Percentiles rank a stretch among this genome's conserved stretches.
These are phyloP conservation scores for Lathyrus sativus DNA, from an alignment of 306 rosid genomes.

Conservation along the genomic window DNA sequence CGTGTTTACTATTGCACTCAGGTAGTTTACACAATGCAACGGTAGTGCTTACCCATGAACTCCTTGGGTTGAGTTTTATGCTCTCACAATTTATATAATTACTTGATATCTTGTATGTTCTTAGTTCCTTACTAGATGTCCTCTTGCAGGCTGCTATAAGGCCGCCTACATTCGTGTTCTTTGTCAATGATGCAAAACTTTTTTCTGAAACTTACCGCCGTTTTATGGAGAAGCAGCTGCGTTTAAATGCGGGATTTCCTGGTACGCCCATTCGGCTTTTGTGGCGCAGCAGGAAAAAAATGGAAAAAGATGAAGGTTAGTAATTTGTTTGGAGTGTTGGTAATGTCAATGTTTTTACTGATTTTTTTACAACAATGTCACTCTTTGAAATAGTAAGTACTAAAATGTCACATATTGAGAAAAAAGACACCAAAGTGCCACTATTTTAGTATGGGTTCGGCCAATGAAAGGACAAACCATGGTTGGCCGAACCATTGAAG, in stretches of 20 bases:
- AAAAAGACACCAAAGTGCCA: too few species aligned
- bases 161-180: slow-evolving; percentile 95
- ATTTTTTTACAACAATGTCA: too few species aligned
- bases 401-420: too few species aligned
- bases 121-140: slow-evolving; percentile 16
- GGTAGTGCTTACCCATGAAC: slow-evolving; percentile 9
- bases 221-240: slow-evolving; percentile 91
- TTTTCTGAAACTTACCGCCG: slow-evolving; percentile 85
- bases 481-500: too few species aligned
- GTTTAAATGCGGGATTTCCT: slow-evolving; percentile 80
- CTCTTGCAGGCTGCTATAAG: slow-evolving; percentile 89
- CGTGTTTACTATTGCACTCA: slow-evolving; percentile 95
- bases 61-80: slow-evolving; percentile 4
- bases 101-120: background rate
- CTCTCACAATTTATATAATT: slow-evolving; percentile 4
- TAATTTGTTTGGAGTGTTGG: slow-evolving; percentile 29
- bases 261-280: slow-evolving; percentile 90
- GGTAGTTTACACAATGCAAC: slow-evolving; percentile 48
- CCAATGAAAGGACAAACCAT: too few species aligned
- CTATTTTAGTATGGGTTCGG: too few species aligned
- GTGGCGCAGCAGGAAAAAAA: slow-evolving; percentile 84
- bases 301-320: slow-evolving; percentile 72
- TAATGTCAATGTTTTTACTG: slow-evolving; percentile 18
- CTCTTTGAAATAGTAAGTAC: too few species aligned
- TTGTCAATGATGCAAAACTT: slow-evolving; percentile 91